Evolutionary conservation across 768 basidiomycete species (phyloP), one percentile per base, ranked within the genome.

Genomic region (Trametes cubensis): DNA sequence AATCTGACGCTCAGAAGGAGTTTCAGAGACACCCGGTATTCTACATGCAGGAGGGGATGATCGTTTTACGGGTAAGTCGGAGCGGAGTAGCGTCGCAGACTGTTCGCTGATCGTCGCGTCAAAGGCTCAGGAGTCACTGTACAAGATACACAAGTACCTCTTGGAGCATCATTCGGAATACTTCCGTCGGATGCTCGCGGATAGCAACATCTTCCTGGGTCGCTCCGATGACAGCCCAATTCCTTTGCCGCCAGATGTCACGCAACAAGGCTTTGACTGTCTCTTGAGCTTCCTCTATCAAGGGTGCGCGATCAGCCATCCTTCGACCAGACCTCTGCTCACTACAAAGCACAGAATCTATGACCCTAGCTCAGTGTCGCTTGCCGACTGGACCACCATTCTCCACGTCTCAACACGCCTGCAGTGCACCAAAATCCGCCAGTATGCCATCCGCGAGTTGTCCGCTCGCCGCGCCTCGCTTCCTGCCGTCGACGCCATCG

Each of bases 141-240:
- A 78, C 70, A 77, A 74, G 60, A 75, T 81, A 11, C 79, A 81
- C 61, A 75, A 74, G 10, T 71, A 75, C 58, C 72, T 75, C 30
- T 69, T 82, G 18, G 72, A 71, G 48, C 69, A 71, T 25, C 75
- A 76, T 42, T 80, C 80, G 0, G 61, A 72, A 4, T 71, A 76
- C 11, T 80, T 81, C 61, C 63, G 71, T 7, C 54, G 66, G 26
- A 69, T 80, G 69, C 76, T 79, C 1, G 55, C 55, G 13, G 60
- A 68, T 5, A 55, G 60, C 20, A n/a, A 20, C 8, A 48, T 57
- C 5, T 18, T 23, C 1, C 57, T 57, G 18, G 78, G 78, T 11
- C 40, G 34, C 0, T 63, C 64, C 7, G 77, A 78, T 38, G 75
- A 77, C 1, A 64, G 58, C 15, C 71, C 79, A 0, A 76, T 80